phyloP scores from a whole-genome alignment of 2,329 filamentous ascomycete species.

The Cytospora chrysosperma region DNA sequence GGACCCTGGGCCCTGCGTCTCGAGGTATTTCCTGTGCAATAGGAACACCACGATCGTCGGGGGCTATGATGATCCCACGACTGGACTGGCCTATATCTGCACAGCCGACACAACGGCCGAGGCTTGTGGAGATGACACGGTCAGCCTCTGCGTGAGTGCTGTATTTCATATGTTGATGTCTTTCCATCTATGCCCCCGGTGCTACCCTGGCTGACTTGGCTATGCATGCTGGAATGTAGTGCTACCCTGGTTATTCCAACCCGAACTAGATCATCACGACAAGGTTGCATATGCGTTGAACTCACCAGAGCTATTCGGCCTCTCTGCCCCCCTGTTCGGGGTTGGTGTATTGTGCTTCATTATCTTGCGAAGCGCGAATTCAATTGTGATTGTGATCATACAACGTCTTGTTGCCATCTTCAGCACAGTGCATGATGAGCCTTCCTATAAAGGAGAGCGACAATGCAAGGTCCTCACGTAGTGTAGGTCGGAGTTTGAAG shows the following conservation, averaged over 20 bases:
- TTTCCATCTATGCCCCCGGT: neutral
- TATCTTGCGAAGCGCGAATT: no score
- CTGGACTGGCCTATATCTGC: constrained; percentile 13
- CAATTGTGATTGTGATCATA: no score
- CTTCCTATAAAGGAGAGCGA: no score
- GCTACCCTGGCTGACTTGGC: neutral
- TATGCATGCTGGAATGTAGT: neutral
- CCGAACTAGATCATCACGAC: neutral
- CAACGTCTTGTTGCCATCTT: no score
- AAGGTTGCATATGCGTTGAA: no score
- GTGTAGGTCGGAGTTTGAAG: no score
- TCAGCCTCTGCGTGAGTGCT: constrained; percentile 13
- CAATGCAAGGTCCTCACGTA: no score
- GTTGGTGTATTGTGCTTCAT: no score
- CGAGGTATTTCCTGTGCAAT: constrained; percentile 16
- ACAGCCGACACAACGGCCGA: constrained; percentile 8
- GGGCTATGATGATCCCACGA: constrained; percentile 18
- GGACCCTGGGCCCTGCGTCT: constrained; percentile 2
- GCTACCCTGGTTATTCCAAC: neutral
- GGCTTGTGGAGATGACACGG: constrained; percentile 11
- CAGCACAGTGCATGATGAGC: no score
- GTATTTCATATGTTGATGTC: neutral
- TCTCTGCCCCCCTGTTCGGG: no score
- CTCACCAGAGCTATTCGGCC: neutral
- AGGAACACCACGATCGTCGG: constrained; percentile 4